A percentile compares a stretch with the other conserved stretches of the same genome.
These are phyloP conservation scores for Lipomyces orientalis DNA, from an alignment of 805 yeast species.

Conservation along the genomic window DNA sequence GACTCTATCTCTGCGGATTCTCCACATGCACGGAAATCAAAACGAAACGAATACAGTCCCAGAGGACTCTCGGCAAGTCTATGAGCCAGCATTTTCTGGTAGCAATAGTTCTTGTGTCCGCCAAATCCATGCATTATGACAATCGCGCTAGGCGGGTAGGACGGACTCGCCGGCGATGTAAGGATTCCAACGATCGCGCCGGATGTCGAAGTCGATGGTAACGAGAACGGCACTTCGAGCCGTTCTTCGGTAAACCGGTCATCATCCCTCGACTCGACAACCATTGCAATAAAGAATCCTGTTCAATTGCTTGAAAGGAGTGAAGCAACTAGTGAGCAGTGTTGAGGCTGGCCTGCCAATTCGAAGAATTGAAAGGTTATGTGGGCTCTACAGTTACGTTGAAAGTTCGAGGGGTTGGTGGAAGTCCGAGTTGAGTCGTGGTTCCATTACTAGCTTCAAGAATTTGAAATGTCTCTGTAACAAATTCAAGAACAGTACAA, in stretches of 20 bases:
- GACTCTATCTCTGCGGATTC: conserved; percentile 61
- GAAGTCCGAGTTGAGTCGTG: too few relatives aligned
- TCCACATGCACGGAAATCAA: conserved; percentile 89
- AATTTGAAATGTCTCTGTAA: too few relatives aligned
- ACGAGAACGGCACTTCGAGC: conserved; percentile 19
- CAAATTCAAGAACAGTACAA: too few relatives aligned
- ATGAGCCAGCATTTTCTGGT: conserved; percentile 67
- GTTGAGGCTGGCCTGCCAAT: too few relatives aligned
- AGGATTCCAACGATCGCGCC: conserved; percentile 30
- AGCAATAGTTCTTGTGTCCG: conserved; percentile 82
- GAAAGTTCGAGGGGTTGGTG: not conserved
- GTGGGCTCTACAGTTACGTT: not conserved
- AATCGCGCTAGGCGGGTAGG: conserved; percentile 49
- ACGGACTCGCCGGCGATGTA: conserved; percentile 16
- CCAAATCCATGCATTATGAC: conserved; percentile 82
- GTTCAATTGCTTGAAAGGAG: not conserved
- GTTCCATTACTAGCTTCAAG: too few relatives aligned
- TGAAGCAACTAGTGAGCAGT: not conserved
- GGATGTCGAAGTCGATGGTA: conserved; percentile 21
- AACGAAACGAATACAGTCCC: conserved; percentile 71
- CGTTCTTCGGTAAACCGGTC: conserved; percentile 11
- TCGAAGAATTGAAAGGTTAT: too few relatives aligned
- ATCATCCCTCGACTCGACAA: not conserved
- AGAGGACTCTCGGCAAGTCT: conserved; percentile 56
- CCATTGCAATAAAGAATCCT: not conserved